These are phyloP conservation scores for Barnettozyma wickerhamii DNA, from an alignment of 805 yeast species.

Conservation along the genomic window DNA sequence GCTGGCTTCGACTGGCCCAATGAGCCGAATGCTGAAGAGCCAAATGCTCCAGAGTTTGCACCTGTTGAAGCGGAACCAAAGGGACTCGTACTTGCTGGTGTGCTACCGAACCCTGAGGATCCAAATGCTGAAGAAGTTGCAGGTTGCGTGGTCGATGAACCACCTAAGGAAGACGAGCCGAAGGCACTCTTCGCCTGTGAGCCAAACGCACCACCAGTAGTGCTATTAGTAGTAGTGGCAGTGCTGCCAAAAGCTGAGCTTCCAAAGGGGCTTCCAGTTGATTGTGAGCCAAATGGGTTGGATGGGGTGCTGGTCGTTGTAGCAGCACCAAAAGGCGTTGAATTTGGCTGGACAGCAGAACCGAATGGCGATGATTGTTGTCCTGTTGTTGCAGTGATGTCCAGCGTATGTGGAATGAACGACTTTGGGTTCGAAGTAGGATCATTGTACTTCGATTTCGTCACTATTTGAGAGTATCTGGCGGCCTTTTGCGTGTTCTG, in stretches of 20 bases:
- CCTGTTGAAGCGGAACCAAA: constrained; percentile 8
- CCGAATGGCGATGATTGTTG: constrained; percentile 15
- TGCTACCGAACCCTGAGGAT: constrained; percentile 7
- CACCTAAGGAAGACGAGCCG: constrained; percentile 11
- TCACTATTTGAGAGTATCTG: constrained; percentile 48
- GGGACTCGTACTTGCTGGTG: constrained; percentile 3
- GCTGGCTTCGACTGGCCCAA: constrained; percentile 17
- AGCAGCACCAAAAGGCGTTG: constrained; percentile 2
- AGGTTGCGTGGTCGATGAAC: not conserved
- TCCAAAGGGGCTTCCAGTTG: not conserved
- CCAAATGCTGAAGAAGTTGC: constrained; percentile 10
- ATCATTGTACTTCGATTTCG: constrained; percentile 28
- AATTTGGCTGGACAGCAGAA: not conserved
- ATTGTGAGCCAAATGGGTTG: constrained; percentile 10
- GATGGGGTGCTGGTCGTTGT: constrained; percentile 1
- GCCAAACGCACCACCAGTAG: constrained; percentile 17
- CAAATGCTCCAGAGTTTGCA: constrained; percentile 11
- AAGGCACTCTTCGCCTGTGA: constrained; percentile 7
- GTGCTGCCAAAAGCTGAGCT: constrained; percentile 2
- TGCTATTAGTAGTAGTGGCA: constrained; percentile 7
- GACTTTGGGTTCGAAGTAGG: constrained; percentile 26
- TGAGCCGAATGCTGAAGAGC: constrained; percentile 17
- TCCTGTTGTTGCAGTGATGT: constrained; percentile 25
- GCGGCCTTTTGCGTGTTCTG: constrained; percentile 48
- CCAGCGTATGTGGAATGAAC: constrained; percentile 32